These are phyloP conservation scores for Pseudozyma sp. DNA, from an alignment of 1,284 basidiomycete species.

Conservation along the genomic window DNA sequence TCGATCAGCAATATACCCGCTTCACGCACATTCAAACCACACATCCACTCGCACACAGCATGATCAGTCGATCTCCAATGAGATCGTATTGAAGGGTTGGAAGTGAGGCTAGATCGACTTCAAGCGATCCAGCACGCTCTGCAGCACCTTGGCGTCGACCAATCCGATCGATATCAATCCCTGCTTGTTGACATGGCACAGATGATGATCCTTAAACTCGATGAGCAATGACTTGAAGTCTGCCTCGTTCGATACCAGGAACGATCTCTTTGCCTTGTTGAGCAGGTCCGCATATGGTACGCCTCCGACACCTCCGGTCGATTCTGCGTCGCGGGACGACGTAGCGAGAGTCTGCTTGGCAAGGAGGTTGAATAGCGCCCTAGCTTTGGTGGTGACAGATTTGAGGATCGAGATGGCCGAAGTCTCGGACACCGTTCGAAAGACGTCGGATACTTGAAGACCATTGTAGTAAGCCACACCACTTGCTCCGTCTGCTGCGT, in stretches of 20 bases:
- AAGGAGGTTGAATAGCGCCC: constrained; percentile 52
- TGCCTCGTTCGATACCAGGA: constrained; percentile 49
- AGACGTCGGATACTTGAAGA: constrained; percentile 29
- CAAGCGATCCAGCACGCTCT: constrained; percentile 28
- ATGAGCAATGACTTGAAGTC: constrained; percentile 51
- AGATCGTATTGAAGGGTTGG: too few relatives aligned
- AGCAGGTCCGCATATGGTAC: constrained; percentile 44
- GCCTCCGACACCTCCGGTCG: constrained; percentile 1
- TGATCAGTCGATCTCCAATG: too few relatives aligned
- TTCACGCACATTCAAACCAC: neutral
- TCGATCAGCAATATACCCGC: constrained; percentile 17
- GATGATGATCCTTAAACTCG: constrained; percentile 57
- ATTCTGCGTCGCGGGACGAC: neutral
- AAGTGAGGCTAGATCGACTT: constrained; percentile 23
- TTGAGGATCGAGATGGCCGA: constrained; percentile 58
- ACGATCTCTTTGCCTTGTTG: constrained; percentile 44
- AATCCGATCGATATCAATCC: constrained; percentile 33
- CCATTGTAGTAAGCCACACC: constrained; percentile 34
- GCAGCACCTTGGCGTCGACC: constrained; percentile 17
- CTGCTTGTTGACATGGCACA: constrained; percentile 34
- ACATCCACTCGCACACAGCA: neutral
- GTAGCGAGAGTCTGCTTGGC: constrained; percentile 28
- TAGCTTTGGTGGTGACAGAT: constrained; percentile 53
- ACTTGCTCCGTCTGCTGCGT: neutral
- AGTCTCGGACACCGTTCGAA: constrained; percentile 31